Percentiles rank a stretch among this genome's conserved stretches.
Evolutionary conservation across 2,329 filamentous ascomycete species (phyloP).

Genomic region (Ceratocystis alfenasii): DNA sequence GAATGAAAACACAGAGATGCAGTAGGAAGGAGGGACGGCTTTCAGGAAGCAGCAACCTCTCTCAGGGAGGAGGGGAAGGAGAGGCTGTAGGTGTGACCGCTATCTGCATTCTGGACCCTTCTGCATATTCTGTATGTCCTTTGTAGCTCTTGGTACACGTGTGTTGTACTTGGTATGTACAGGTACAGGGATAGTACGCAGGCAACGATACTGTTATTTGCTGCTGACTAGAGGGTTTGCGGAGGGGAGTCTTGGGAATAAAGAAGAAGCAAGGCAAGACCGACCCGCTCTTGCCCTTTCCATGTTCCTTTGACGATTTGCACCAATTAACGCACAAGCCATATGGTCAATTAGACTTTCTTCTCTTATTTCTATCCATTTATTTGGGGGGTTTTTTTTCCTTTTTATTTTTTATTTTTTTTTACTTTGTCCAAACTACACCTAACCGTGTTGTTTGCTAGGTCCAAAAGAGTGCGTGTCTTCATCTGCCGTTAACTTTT

Average conservation of each 20-base stretch:
- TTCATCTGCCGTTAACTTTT: slow-evolving; percentile 2
- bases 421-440: neutral
- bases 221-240: neutral
- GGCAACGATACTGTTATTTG: neutral
- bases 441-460: neutral
- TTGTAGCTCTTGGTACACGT: neutral
- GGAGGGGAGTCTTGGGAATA: neutral
- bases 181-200: slow-evolving; percentile 4
- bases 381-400: too few species aligned
- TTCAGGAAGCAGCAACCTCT: neutral
- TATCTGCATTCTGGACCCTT: neutral
- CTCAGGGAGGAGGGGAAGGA: neutral
- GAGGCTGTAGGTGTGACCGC: neutral
- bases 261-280: neutral
- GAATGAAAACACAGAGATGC: slow-evolving; percentile 8
- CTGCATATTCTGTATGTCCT: neutral
- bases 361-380: neutral
- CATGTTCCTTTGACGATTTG: slow-evolving; percentile 5
- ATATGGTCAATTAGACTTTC: neutral
- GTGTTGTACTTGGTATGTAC: neutral
- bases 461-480: neutral
- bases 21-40: neutral
- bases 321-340: slow-evolving; percentile 10
- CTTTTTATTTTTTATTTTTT: neutral
- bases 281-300: neutral